Percentiles rank a stretch among this genome's conserved stretches.
Evolutionary conservation across 345 rosid genomes (phyloP).

Genomic region (Ailanthus altissimus): DNA sequence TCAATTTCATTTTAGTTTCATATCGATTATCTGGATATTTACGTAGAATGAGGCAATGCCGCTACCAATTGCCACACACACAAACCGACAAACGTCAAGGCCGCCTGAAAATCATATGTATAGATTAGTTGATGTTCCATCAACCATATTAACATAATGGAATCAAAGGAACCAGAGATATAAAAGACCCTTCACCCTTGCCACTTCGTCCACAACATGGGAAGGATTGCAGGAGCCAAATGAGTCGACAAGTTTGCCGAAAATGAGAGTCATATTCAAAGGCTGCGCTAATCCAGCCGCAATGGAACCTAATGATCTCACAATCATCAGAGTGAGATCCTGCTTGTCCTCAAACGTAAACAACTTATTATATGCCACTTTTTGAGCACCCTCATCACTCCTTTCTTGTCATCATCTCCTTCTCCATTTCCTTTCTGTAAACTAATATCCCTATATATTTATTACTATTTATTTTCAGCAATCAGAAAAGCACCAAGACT

Average conservation of each 20-base stretch:
- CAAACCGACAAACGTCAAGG: slow-evolving; percentile 47
- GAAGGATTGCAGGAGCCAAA: slow-evolving; percentile 46
- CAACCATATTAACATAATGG: too few relatives aligned
- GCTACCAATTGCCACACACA: slow-evolving; percentile 58
- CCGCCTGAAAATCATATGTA: slow-evolving; percentile 44
- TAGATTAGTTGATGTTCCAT: not conserved
- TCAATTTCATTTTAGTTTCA: not conserved
- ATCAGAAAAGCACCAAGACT: too few relatives aligned
- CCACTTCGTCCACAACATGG: slow-evolving; percentile 41
- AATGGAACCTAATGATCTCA: slow-evolving; percentile 41
- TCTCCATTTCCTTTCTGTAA: not conserved
- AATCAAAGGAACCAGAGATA: too few relatives aligned
- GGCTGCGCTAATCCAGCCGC: slow-evolving; percentile 62
- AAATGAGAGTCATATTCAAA: slow-evolving; percentile 49
- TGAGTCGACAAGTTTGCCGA: slow-evolving; percentile 59
- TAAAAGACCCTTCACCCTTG: slow-evolving; percentile 41
- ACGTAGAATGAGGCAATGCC: slow-evolving; percentile 62
- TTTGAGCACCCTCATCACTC: not conserved
- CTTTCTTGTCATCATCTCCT: not conserved
- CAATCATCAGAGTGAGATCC: slow-evolving; percentile 45
- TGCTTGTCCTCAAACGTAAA: slow-evolving; percentile 56
- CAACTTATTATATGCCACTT: slow-evolving; percentile 56
- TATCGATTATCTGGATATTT: slow-evolving; percentile 25
- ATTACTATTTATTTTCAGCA: too few relatives aligned
- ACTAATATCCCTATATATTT: too few relatives aligned